Evolutionary conservation across 2,329 filamentous ascomycete genomes (phyloP).

Genomic region (Epichloe aotearoae): DNA sequence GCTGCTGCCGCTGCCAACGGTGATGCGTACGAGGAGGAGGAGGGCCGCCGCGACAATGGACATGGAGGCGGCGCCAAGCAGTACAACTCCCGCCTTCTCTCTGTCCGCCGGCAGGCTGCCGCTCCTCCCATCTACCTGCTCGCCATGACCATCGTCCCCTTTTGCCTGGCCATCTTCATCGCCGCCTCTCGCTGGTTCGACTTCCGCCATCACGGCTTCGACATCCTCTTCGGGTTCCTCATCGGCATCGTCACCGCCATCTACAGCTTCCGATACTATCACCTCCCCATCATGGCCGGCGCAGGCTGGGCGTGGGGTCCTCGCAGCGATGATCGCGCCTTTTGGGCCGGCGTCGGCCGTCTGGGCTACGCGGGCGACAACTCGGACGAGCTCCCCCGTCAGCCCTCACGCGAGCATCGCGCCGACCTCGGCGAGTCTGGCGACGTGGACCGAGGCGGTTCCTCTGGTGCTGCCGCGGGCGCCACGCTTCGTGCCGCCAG

Average conservation of each 20-base stretch:
- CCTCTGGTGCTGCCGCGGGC: not conserved
- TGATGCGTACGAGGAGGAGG: conserved; percentile 21
- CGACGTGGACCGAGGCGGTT: conserved; percentile 9
- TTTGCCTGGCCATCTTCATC: conserved; percentile 67
- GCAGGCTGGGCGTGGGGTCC: conserved; percentile 86
- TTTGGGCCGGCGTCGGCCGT: conserved; percentile 60
- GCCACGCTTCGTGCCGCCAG: conserved; percentile 1
- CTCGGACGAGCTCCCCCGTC: conserved; percentile 14
- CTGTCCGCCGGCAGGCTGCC: conserved; percentile 55
- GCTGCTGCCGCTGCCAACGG: not conserved
- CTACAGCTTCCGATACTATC: conserved; percentile 74
- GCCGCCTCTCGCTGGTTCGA: conserved; percentile 77
- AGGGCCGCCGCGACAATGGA: conserved; percentile 12
- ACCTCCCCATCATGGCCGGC: conserved; percentile 59
- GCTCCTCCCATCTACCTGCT: conserved; percentile 73
- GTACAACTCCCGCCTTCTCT: conserved; percentile 20
- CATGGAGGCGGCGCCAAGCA: conserved; percentile 7
- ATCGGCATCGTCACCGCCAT: conserved; percentile 61
- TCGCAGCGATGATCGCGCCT: conserved; percentile 57
- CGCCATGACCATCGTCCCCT: conserved; percentile 54
- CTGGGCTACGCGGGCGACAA: conserved; percentile 39
- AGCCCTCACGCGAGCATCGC: conserved; percentile 7
- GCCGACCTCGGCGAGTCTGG: conserved; percentile 15
- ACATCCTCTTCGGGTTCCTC: conserved; percentile 72
- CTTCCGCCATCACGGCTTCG: conserved; percentile 84